These are phyloP conservation scores for Apiotrichum sp. DNA, from an alignment of 1,284 basidiomycete species.

Conservation along the genomic window DNA sequence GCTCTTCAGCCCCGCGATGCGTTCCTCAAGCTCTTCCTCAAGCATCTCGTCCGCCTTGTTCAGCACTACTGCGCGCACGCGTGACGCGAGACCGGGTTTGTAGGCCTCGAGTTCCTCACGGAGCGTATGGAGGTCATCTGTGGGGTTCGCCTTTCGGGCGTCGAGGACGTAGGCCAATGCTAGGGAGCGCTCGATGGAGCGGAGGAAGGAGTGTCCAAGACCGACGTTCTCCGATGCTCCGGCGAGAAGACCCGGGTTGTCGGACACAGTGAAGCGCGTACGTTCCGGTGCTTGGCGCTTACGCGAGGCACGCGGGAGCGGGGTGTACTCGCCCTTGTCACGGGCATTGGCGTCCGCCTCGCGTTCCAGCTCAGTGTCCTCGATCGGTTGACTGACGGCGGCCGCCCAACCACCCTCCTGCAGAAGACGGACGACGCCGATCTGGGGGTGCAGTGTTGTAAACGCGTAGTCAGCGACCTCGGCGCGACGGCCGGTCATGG, in stretches of 20 bases:
- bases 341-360: conserved; percentile 47
- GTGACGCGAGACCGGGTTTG: conserved; percentile 66
- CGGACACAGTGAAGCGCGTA: conserved; percentile 89
- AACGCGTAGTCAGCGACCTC: conserved; percentile 89
- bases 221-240: conserved; percentile 82
- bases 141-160: conserved; percentile 62
- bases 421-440: conserved; percentile 83
- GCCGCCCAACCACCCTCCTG: conserved; percentile 68
- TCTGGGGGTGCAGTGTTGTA: conserved; percentile 89
- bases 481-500: conserved; percentile 79
- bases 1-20: conserved; percentile 46
- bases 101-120: conserved; percentile 79
- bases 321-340: conserved; percentile 27
- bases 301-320: conserved; percentile 12
- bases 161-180: conserved; percentile 91
- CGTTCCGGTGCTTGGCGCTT: conserved; percentile 50
- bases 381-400: conserved; percentile 51
- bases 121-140: conserved; percentile 67
- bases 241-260: conserved; percentile 89
- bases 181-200: conserved; percentile 85
- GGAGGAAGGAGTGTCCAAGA: conserved; percentile 87
- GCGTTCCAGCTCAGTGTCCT: conserved; percentile 65
- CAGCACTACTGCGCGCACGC: conserved; percentile 74
- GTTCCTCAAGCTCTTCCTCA: conserved; percentile 32
- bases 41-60: conserved; percentile 88